phyloP scores from a whole-genome alignment of 2,329 filamentous ascomycete genomes.

The Colletotrichum agaves region DNA sequence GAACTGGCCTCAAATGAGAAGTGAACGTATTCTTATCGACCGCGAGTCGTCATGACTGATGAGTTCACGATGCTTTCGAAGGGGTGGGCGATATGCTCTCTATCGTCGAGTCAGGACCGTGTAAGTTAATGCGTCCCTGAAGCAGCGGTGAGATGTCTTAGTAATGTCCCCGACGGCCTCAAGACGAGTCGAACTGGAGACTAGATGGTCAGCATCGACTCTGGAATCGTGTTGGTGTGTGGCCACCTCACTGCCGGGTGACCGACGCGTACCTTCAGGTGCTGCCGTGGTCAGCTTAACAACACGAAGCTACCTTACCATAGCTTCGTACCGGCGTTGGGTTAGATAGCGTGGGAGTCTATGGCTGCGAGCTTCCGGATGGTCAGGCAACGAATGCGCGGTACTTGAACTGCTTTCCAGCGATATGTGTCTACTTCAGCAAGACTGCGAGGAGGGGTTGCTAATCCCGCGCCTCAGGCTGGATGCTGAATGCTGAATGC shows the following conservation, averaged over 20 bases:
- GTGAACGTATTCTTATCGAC: neutral
- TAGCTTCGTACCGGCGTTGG: conserved; percentile 4
- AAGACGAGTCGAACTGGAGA: conserved; percentile 5
- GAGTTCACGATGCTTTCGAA: conserved; percentile 16
- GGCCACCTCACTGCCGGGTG: conserved; percentile 7
- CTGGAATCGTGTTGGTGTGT: neutral
- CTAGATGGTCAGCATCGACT: neutral
- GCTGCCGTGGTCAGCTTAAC: conserved; percentile 19
- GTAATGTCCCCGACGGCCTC: conserved; percentile 8
- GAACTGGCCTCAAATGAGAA: neutral
- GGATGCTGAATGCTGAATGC: neutral
- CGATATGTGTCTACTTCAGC: neutral
- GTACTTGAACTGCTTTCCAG: neutral
- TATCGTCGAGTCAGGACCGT: conserved; percentile 9
- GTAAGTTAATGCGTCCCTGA: conserved; percentile 7
- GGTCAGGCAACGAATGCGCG: neutral
- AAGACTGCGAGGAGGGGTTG: neutral
- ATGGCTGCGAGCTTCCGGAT: conserved; percentile 7
- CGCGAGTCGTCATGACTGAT: neutral
- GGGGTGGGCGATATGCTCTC: conserved; percentile 13
- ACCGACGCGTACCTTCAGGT: conserved; percentile 18
- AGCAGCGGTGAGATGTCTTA: conserved; percentile 33
- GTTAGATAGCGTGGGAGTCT: neutral
- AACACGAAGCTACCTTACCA: neutral
- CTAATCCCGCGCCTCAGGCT: neutral